Evolutionary conservation across 78 protist species (phyloP), one percentile per base, ranked within the genome.

Genomic region (Dictyostelium purpureum): DNA sequence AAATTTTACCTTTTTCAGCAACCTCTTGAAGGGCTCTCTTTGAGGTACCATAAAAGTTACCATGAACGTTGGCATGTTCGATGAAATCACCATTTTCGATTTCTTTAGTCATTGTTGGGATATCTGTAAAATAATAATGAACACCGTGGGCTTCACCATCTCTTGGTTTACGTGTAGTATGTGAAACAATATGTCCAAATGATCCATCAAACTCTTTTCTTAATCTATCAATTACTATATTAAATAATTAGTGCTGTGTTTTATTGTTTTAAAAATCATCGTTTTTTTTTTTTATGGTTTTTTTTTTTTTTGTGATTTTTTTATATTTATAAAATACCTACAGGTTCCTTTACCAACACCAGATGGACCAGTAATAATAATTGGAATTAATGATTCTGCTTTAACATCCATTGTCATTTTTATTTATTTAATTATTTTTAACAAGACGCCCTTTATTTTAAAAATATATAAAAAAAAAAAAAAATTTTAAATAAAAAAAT

Each of bases 321-420:
- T 2, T 52, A 26, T 37, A 19, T 35, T 4, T 45, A 52, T 54
- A 42, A 24, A 43, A 42, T 43, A 70, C 78, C 19, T 73, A 93
- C 96, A 74, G 21, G 96, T 93, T 79, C 96, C 96, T 65, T 93
- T 93, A 40, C 96, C 96, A 45, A 85, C 96, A 51, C 96, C 96
- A 6, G 90, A 79, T 40, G 96, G 96, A 24, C 96, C 96, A 42
- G 88, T 65, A 18, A 93, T 66, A 9, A 93, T 77, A 49, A 93
- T 79, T 52, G 95, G 95, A 43, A 81, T 69, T 38, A 81, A 51
- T 47, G 52, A 43, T 38, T 43, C 63, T 31, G 52, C 28, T 33
- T 28, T 63, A 63, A 33, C 33, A 63, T 63, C 88, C 83, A 77
- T 54, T 71, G 26, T 16, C 52, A 37, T 56, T 18, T 35, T 70